A percentile compares a stretch with the other conserved stretches of the same genome.
phyloP scores from a whole-genome alignment of 2,329 filamentous ascomycete species.

The Trichoderma sp. region DNA sequence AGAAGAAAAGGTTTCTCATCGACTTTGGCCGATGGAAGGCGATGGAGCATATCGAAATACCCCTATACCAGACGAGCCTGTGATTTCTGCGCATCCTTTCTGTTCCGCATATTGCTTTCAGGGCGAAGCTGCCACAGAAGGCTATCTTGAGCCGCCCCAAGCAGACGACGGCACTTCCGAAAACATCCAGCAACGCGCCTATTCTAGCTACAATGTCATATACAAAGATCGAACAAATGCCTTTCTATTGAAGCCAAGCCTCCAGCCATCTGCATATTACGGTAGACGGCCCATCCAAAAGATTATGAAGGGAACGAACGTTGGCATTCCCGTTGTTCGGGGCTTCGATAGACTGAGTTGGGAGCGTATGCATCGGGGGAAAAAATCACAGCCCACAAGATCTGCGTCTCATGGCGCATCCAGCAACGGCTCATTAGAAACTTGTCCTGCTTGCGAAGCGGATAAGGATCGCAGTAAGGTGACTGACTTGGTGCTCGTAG shows the following conservation, averaged over 20 bases:
- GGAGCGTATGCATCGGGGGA: constrained; percentile 67
- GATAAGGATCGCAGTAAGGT: constrained; percentile 68
- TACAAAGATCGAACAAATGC: constrained; percentile 78
- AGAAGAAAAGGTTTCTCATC: constrained; percentile 87
- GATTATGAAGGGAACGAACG: constrained; percentile 77
- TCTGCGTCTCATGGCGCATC: constrained; percentile 34
- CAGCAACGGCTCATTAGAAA: constrained; percentile 31
- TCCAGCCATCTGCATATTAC: constrained; percentile 84
- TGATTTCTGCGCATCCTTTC: constrained; percentile 56
- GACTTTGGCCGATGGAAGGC: constrained; percentile 70
- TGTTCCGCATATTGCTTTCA: constrained; percentile 62
- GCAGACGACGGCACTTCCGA: constrained; percentile 38
- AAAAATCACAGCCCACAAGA: constrained; percentile 34
- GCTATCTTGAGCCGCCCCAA: constrained; percentile 43
- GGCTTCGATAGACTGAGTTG: constrained; percentile 81
- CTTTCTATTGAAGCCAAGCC: constrained; percentile 81
- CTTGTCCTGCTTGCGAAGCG: constrained; percentile 61
- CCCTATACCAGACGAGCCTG: constrained; percentile 35
- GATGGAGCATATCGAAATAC: constrained; percentile 27
- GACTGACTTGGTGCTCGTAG: constrained; percentile 85
- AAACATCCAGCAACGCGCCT: constrained; percentile 56
- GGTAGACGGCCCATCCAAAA: constrained; percentile 78
- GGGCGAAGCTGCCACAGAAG: constrained; percentile 60
- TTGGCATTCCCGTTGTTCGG: constrained; percentile 85
- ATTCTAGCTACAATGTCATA: constrained; percentile 77